Evolutionary conservation across 306 rosid genomes (phyloP).

Genomic region (Vicia faba): DNA sequence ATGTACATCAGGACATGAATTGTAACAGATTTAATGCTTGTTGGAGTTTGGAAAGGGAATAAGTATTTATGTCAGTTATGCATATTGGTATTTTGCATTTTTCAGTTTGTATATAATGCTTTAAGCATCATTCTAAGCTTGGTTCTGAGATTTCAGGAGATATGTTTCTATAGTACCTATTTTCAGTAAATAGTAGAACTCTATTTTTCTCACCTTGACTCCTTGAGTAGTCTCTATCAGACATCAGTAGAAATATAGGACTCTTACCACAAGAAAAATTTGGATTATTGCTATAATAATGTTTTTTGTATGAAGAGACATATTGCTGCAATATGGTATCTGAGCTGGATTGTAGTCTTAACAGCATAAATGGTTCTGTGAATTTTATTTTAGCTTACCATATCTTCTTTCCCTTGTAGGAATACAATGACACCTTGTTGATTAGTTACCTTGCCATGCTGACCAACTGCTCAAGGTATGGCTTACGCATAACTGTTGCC

Average conservation of each 20-base stretch:
- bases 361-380: conserved; percentile 11
- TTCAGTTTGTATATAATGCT: background rate
- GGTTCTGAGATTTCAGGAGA: background rate
- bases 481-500: conserved; percentile 19
- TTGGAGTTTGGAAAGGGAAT: conserved; percentile 2
- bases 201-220: background rate
- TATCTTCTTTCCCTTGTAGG: conserved; percentile 52
- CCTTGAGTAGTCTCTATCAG: background rate
- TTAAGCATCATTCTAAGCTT: background rate
- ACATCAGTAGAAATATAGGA: background rate
- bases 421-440: conserved; percentile 87
- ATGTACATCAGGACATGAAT: conserved; percentile 28
- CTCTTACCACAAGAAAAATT: background rate
- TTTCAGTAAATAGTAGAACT: background rate
- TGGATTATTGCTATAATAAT: background rate
- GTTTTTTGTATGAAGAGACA: conserved; percentile 7
- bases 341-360: conserved; percentile 2
- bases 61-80: background rate
- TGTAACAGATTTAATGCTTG: background rate
- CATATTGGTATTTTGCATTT: conserved; percentile 14
- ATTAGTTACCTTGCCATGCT: conserved; percentile 86
- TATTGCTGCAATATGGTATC: conserved; percentile 10
- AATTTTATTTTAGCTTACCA: conserved; percentile 12
- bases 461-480: conserved; percentile 97
- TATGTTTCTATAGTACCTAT: background rate